These are phyloP conservation scores for Fusarium transvaalense DNA, from an alignment of 2,329 filamentous ascomycete genomes.

Conservation along the genomic window DNA sequence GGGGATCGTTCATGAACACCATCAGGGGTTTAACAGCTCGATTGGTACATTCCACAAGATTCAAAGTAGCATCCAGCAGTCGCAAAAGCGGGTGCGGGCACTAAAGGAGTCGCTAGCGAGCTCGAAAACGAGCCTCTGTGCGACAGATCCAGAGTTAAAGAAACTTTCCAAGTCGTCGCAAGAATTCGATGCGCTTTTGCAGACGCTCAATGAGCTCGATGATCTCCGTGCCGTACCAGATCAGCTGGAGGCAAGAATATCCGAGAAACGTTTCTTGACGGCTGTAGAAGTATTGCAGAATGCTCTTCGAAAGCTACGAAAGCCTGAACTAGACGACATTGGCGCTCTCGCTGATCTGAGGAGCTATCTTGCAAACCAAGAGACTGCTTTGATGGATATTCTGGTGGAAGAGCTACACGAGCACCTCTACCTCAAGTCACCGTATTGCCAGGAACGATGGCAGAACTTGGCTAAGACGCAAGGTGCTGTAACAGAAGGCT, in stretches of 20 bases:
- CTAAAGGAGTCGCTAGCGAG: slow-evolving; percentile 86
- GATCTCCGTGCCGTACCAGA: slow-evolving; percentile 91
- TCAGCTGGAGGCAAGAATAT: slow-evolving; percentile 92
- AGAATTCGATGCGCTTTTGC: slow-evolving; percentile 89
- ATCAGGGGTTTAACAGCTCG: slow-evolving; percentile 98
- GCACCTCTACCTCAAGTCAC: slow-evolving; percentile 96
- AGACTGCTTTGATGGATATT: slow-evolving; percentile 91
- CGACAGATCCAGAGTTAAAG: slow-evolving; percentile 90
- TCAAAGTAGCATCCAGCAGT: slow-evolving; percentile 89
- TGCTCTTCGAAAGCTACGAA: slow-evolving; percentile 84
- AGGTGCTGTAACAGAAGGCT: slow-evolving; percentile 63
- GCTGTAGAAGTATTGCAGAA: slow-evolving; percentile 94
- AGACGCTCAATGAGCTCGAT: slow-evolving; percentile 85
- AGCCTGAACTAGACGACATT: slow-evolving; percentile 90
- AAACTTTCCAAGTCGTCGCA: slow-evolving; percentile 89
- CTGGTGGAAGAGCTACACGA: slow-evolving; percentile 97
- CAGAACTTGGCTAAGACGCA: slow-evolving; percentile 81
- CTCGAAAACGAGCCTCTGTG: slow-evolving; percentile 84
- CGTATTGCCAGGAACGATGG: slow-evolving; percentile 97
- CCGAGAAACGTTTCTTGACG: slow-evolving; percentile 93
- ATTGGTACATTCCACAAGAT: slow-evolving; percentile 99
- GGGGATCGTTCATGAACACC: slow-evolving; percentile 96
- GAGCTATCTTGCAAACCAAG: slow-evolving; percentile 91
- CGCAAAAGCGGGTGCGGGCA: slow-evolving; percentile 84
- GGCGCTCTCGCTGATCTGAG: slow-evolving; percentile 88